Evolutionary conservation across 768 basidiomycete genomes (phyloP).

Genomic region (Peribolospora baueri): DNA sequence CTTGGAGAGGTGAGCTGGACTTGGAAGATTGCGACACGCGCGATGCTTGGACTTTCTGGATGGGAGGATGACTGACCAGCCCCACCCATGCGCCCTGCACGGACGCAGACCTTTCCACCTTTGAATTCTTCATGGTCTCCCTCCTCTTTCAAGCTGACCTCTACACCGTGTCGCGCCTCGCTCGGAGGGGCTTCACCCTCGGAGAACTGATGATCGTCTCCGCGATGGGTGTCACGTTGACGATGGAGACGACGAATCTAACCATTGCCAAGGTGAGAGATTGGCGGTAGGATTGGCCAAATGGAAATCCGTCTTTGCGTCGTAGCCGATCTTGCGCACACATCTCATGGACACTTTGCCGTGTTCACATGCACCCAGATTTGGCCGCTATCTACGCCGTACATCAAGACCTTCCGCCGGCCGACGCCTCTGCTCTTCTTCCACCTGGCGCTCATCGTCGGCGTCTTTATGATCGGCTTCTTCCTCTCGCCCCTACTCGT

Average conservation of each 20-base stretch:
- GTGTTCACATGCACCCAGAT: constrained; percentile 27
- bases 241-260: constrained; percentile 63
- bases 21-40: too few relatives aligned
- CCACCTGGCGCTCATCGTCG: constrained; percentile 77
- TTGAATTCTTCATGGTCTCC: constrained; percentile 47
- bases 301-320: neutral
- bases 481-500: constrained; percentile 79
- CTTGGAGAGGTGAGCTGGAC: too few relatives aligned
- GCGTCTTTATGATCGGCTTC: constrained; percentile 77
- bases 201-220: constrained; percentile 78
- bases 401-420: constrained; percentile 72
- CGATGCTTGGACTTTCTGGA: too few relatives aligned
- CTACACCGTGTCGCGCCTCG: constrained; percentile 67
- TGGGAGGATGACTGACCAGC: too few relatives aligned
- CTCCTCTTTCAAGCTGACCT: constrained; percentile 76
- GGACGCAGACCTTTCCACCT: constrained; percentile 41
- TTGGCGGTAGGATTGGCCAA: too few relatives aligned
- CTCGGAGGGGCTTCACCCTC: constrained; percentile 80
- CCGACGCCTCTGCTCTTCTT: constrained; percentile 79
- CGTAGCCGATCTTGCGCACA: neutral
- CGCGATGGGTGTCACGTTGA: constrained; percentile 63
- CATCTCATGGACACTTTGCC: neutral
- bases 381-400: constrained; percentile 51
- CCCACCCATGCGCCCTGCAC: neutral
- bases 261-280: constrained; percentile 39